These are phyloP conservation scores for Penicillium capsulatum DNA, from an alignment of 2,329 filamentous ascomycete species.

Conservation along the genomic window DNA sequence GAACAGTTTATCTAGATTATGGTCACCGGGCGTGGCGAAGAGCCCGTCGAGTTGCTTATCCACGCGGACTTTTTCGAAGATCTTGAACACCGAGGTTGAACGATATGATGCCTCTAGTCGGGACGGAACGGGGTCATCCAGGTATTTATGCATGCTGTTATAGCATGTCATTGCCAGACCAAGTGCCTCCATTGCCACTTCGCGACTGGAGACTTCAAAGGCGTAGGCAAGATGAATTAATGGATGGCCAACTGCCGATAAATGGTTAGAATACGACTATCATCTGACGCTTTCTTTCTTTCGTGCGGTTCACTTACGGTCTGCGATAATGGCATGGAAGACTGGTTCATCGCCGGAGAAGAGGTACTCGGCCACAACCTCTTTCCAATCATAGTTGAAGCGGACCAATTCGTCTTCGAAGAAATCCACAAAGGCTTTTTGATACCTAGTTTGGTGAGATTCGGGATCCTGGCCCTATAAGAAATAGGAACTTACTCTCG, in stretches of 20 bases:
- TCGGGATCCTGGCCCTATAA: neutral
- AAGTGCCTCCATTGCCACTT: constrained; percentile 84
- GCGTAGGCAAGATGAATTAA: constrained; percentile 96
- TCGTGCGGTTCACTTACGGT: constrained; percentile 56
- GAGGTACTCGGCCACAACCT: constrained; percentile 70
- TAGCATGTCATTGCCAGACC: constrained; percentile 62
- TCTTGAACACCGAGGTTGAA: constrained; percentile 61
- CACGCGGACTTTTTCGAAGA: constrained; percentile 63
- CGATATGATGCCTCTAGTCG: constrained; percentile 55
- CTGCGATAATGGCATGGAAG: constrained; percentile 73
- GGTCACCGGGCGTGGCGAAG: constrained; percentile 55
- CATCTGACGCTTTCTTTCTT: neutral
- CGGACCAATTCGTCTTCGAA: constrained; percentile 85
- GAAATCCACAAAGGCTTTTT: constrained; percentile 88
- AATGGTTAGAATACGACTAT: constrained; percentile 19
- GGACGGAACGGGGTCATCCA: constrained; percentile 71
- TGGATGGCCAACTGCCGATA: constrained; percentile 70
- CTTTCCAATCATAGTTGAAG: constrained; percentile 78
- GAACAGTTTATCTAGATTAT: constrained; percentile 66
- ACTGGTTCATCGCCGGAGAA: constrained; percentile 66
- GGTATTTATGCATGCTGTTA: constrained; percentile 54
- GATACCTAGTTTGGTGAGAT: constrained; percentile 51
- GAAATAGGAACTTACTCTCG: constrained; percentile 49
- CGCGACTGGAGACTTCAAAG: constrained; percentile 78
- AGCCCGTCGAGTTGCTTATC: constrained; percentile 68